Evolutionary conservation across 1,139 yeast genomes (phyloP), one percentile per base, ranked within the genome.

Genomic region (Pichia cactophila): DNA sequence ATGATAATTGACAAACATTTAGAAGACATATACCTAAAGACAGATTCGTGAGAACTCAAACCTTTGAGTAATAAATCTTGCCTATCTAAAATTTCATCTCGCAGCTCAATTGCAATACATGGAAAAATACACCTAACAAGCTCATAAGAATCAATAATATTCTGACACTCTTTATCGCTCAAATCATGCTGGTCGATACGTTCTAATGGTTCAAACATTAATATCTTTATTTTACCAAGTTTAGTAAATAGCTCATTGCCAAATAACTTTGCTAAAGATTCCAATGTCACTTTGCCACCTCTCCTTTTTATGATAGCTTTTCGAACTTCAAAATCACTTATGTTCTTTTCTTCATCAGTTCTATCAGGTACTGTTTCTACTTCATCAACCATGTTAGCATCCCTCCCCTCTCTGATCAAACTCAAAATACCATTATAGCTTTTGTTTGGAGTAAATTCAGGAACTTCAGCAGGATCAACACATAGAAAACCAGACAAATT

Each of bases 401-500:
- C 89, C 1, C 82, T 74, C 56, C 87, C 95, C 60, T 89, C 97
- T 59, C 87, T 86, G 50, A 81, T 74, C 58, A 90, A 73, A 1
- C 96, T 87, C 49, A 90, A 69, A 38, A 92, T 83, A 20, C 71
- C 72, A 48, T 78, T 81, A 51, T 75, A 73, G 12, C 69, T 69
- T 44, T 78, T 76, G 61, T 87, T 86, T 45, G 86, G 84, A 33
- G 75, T 75, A 62, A 87, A 92, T 61, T 89, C 97, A 3, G 98
- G 98, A 36, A 92, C 97, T 64, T 90, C 97, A 6, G 94, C 79
- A 0, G 96, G 88, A 64, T 92, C 98, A 41, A 90, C 97, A 70
- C 98, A 92, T 45, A 92, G 66, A 63, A 92, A 92, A 1, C 95
- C 96, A 68, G 97, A 87, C 49, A 94, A 70, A 61, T 94, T 94